Evolutionary conservation across 495 filamentous ascomycete genomes (phyloP).

Genomic region (Acidiella bohemica): DNA sequence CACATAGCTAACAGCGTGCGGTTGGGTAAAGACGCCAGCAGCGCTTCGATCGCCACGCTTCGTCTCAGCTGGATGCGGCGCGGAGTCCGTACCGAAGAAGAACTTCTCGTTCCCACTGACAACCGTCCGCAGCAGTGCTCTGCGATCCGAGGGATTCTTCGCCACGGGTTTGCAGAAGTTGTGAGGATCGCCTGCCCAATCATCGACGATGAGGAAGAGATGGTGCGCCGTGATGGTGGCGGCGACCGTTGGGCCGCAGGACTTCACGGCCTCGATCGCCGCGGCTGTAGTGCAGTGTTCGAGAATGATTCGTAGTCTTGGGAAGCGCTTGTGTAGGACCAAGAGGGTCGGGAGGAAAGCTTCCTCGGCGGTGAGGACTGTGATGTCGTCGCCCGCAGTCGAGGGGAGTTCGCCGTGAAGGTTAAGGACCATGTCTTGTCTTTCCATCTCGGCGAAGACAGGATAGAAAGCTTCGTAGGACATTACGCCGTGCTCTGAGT

Average conservation of each 20-base stretch:
- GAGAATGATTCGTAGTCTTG: slow-evolving; percentile 63
- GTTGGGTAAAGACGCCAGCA: slow-evolving; percentile 83
- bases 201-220: slow-evolving; percentile 62
- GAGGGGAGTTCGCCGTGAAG: slow-evolving; percentile 48
- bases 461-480: slow-evolving; percentile 58
- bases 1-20: slow-evolving; percentile 65
- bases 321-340: slow-evolving; percentile 60
- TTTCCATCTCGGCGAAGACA: slow-evolving; percentile 69
- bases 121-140: slow-evolving; percentile 57
- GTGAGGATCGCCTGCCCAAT: slow-evolving; percentile 61
- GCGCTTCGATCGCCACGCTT: slow-evolving; percentile 59
- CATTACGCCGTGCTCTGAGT: slow-evolving; percentile 68
- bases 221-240: slow-evolving; percentile 71
- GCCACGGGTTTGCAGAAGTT: slow-evolving; percentile 66
- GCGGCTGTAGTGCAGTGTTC: slow-evolving; percentile 76
- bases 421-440: slow-evolving; percentile 49
- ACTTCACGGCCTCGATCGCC: slow-evolving; percentile 63
- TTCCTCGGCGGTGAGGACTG: slow-evolving; percentile 67
- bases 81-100: slow-evolving; percentile 65
- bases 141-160: slow-evolving; percentile 53
- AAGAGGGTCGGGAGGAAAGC: slow-evolving; percentile 65
- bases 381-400: slow-evolving; percentile 35
- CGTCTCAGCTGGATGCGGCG: slow-evolving; percentile 60
- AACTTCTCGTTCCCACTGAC: slow-evolving; percentile 60
- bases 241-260: slow-evolving; percentile 61